Base-by-base conservation (phyloP, 2,329 filamentous ascomycete genomes). In the Verruconis gallopava region DNA sequence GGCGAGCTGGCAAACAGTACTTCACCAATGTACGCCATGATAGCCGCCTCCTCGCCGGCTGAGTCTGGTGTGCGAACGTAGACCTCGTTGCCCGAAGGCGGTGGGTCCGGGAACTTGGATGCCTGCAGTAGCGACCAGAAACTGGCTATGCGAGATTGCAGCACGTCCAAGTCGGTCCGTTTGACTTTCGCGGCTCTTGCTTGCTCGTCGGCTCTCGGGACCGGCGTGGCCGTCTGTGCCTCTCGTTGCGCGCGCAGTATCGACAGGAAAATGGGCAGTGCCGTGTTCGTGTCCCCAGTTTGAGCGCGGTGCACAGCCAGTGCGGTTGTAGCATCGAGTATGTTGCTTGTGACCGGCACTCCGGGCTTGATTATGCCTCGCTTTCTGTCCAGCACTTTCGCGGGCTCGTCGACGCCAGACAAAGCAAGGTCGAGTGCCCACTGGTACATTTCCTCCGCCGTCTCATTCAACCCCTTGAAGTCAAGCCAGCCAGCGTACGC, bases 11-110 rank as follows among this genome's bases (percentile, higher is more conserved):
- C 75, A 59, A 82, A 95, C 21, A 96, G 71, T 40, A 96, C 93
- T 63, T 96, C 89, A 45, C 89, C 89, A 48, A 96, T 89, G 60
- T 94, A 91, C 18, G 86, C 72, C 68, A 85, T 86, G 12, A 95
- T 63, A 0, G 77, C 85, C 2, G 86, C 85, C 60, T 95, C 88
- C 49, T 91, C 81, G 59, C 88, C 95, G 49, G 53, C 51, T 4
- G 83, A 76, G 20, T 71, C 66, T 6, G 75, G 55, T 43, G 73
- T 74, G 37, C 84, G 79, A 44, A 70, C 62, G 0, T 88, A 76
- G 0, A 79, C 69, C 3, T 73, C 63, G 37, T 81, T 74, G 42
- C 88, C 88, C 38, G 83, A 78, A 0, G 74, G 66, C 0, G 79
- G 81, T 0, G 82, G 72, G 0, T 75, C 59, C 0, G 89, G 86